Evolutionary conservation across 1,139 yeast genomes (phyloP), one percentile per base, ranked within the genome.

Genomic region (Blastobotrys buckinghamii): DNA sequence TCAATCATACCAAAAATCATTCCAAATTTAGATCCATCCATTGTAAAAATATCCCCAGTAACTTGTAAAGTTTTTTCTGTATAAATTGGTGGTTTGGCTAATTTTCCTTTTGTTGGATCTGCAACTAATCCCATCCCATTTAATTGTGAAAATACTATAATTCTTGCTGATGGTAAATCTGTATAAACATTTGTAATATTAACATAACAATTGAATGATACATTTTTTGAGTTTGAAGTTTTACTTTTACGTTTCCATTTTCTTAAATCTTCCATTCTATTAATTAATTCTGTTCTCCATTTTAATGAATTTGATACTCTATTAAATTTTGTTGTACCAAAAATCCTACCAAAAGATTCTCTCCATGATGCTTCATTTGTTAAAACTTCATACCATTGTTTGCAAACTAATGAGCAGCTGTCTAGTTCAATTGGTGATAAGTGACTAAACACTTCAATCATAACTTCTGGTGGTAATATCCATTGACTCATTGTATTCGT

Each of bases 381-480:
- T 39, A 60, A 48, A 19, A 61, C 58, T 2, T 54, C 55, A 45
- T 59, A 53, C 71, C 72, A 68, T 15, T 51, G 51, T 8, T 54
- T 54, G 53, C 69, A 65, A 12, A 67, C 72, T 16, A 60, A 53
- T 22, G 64, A 57, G 8, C 60, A 61, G 10, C 52, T 53, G 46
- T 64, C 70, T 40, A 68, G 55, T 36, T 63, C 61, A 5, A 50
- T 54, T 13, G 64, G 60, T 22, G 59, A 58, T 30, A 66, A 57
- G 44, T 56, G 55, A 39, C 60, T 53, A 51, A 66, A 64, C 39
- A 65, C 54, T 36, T 55, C 54, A 27, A 59, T 56, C 53, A 66
- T 66, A 58, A 76, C 72, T 70, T 65, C 69, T n/a, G 57, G 57
- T 0, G 71, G 69, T 22, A 68, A 59, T 5, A 12, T 32, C 44